Percentiles rank a stretch among this genome's conserved stretches.
phyloP scores from a whole-genome alignment of 2,329 filamentous ascomycete species.

The Arthrinium puccinioides region DNA sequence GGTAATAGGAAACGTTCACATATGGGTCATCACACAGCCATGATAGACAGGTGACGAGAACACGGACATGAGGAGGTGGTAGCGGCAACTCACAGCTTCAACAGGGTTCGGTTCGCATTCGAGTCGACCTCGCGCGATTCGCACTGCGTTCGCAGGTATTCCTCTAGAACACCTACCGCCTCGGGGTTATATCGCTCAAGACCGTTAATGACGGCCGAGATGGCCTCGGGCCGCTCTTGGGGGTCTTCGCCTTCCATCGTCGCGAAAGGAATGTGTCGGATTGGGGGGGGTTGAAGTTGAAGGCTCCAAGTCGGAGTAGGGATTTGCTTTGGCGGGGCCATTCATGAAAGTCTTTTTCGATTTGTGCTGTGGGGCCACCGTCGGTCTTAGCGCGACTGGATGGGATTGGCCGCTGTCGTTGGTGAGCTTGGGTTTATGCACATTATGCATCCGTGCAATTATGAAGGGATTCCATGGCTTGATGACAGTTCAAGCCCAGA shows the following conservation, averaged over 20 bases:
- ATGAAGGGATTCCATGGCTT: too few relatives aligned
- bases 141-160: constrained; percentile 91
- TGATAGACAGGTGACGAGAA: constrained; percentile 42
- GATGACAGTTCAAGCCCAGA: too few relatives aligned
- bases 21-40: constrained; percentile 47
- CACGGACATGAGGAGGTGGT: constrained; percentile 9
- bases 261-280: too few relatives aligned
- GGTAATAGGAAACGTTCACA: constrained; percentile 98
- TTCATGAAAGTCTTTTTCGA: constrained; percentile 15
- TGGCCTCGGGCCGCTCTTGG: constrained; percentile 85
- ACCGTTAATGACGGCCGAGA: constrained; percentile 89
- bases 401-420: too few relatives aligned
- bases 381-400: too few relatives aligned
- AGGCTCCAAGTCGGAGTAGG: constrained; percentile 5
- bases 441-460: too few relatives aligned
- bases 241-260: constrained; percentile 73
- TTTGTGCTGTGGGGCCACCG: constrained; percentile 17
- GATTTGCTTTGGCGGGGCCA: constrained; percentile 18
- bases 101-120: constrained; percentile 90
- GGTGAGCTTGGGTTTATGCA: too few relatives aligned
- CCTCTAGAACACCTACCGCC: constrained; percentile 87
- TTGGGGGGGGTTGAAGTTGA: constrained; percentile 17
- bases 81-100: constrained; percentile 79
- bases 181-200: constrained; percentile 98
- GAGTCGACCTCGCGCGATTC: constrained; percentile 90